Base-by-base conservation (phyloP, 2,329 filamentous ascomycete species). In the Ophiostoma piceae region DNA sequence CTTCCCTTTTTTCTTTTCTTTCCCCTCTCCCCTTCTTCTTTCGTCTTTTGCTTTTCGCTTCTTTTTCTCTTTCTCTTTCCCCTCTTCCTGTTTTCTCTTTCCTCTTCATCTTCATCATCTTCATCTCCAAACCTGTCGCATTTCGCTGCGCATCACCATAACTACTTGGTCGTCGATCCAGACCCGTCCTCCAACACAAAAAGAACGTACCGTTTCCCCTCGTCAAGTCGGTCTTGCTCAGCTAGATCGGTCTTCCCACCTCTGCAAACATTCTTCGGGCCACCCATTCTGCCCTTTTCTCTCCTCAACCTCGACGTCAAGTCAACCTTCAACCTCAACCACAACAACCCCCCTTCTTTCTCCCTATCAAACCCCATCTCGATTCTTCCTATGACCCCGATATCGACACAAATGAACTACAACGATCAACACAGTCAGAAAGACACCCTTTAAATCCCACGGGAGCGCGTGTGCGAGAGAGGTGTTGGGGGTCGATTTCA, bases 381-480 rank as follows among this genome's bases (percentile, higher is more conserved):
- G 77, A 79, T 77, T 76, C 75, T 76, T 82, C 81, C 81, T 79
- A 88, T 88, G 87, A 87, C 80, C 80, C 84, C 76, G 77, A 79
- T 78, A 81, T 74, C 79, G 77, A 79, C 81, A 81, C 82, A 80
- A 84, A 85, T 84, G 83, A 83, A 79, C 82, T 82, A 77, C 78
- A 80, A 78, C 80, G 79, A 77, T 74, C 77, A 78, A 73, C 78
- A 81, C 74, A 83, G 82, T 83, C 83, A 82, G 80, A 81, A 81
- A 83, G 85, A 84, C 86, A 88, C 87, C 84, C 87, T 89, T 89
- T 90, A 87, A 89, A 87, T 80, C 84, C 83, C 83, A 88, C 87
- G 87, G 85, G 85, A 87, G 83, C 82, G 83, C 82, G 84, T 83
- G 84, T 82, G 84, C 83, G 84, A 86, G 84, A 80, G 84, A 87